Percentiles rank a stretch among this genome's conserved stretches.
These are phyloP conservation scores for Hortaea sp. DNA, from an alignment of 2,329 filamentous ascomycete species.

Conservation along the genomic window DNA sequence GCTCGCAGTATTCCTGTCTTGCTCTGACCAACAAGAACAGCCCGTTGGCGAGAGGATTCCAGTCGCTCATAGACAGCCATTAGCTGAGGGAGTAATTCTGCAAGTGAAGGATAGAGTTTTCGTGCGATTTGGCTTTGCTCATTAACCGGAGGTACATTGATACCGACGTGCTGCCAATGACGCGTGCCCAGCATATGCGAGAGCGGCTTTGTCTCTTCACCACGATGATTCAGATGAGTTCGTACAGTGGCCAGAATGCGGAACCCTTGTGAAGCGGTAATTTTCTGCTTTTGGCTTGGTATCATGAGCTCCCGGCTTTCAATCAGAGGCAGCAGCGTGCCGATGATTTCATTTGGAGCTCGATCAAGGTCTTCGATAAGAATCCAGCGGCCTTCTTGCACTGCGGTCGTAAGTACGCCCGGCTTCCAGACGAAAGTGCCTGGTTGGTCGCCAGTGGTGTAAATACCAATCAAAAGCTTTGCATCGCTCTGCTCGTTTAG, in stretches of 20 bases:
- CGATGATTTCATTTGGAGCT: conserved; percentile 89
- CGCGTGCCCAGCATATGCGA: conserved; percentile 66
- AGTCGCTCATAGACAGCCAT: conserved; percentile 47
- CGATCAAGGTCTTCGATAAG: conserved; percentile 94
- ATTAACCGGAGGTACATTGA: conserved; percentile 52
- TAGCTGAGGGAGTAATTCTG: conserved; percentile 45
- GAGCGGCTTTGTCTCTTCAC: conserved; percentile 60
- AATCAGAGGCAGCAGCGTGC: conserved; percentile 82
- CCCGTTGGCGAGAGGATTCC: conserved; percentile 29
- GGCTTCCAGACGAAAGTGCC: conserved; percentile 88
- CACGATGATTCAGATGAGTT: conserved; percentile 53
- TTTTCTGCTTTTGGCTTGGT: conserved; percentile 75
- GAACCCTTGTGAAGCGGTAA: conserved; percentile 76
- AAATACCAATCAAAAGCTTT: conserved; percentile 89
- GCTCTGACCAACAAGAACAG: conserved; percentile 38
- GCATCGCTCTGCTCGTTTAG: conserved; percentile 97
- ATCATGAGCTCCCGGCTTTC: conserved; percentile 87
- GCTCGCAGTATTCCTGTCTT: conserved; percentile 50
- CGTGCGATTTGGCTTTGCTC: conserved; percentile 69
- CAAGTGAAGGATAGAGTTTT: conserved; percentile 59
- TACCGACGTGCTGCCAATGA: conserved; percentile 71
- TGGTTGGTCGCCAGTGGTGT: conserved; percentile 77
- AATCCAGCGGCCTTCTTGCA: conserved; percentile 90
- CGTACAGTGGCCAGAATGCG: conserved; percentile 86
- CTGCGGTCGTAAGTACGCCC: conserved; percentile 86